A percentile compares a stretch with the other conserved stretches of the same genome.
Evolutionary conservation across 2,329 filamentous ascomycete species (phyloP).

Genomic region (Colletotrichum filicis): DNA sequence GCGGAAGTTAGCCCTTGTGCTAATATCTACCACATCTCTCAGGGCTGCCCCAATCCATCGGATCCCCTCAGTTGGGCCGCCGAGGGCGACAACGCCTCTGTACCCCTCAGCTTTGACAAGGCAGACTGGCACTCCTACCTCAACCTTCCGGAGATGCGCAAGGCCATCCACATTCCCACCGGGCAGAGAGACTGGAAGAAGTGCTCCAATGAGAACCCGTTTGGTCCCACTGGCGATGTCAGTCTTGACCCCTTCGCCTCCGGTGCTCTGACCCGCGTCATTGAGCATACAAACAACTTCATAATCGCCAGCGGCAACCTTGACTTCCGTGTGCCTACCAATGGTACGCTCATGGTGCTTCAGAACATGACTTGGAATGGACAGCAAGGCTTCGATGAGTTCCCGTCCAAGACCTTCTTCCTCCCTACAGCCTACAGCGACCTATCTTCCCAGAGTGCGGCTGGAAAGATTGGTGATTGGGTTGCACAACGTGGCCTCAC

Average conservation of each 20-base stretch:
- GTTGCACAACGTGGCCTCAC: conserved; percentile 17
- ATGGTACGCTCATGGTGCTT: conserved; percentile 77
- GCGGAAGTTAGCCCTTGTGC: conserved; percentile 78
- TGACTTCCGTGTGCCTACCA: conserved; percentile 75
- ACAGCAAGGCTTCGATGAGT: conserved; percentile 72
- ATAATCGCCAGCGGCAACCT: conserved; percentile 78
- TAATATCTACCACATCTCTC: conserved; percentile 79
- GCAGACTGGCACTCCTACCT: conserved; percentile 73
- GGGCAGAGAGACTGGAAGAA: conserved; percentile 40
- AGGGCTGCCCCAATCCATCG: conserved; percentile 77
- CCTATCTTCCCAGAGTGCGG: conserved; percentile 15
- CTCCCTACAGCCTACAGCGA: conserved; percentile 59
- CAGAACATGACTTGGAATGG: conserved; percentile 88
- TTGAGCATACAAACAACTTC: conserved; percentile 78
- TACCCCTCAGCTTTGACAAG: conserved; percentile 68
- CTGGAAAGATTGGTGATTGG: conserved; percentile 22
- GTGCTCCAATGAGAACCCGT: conserved; percentile 59
- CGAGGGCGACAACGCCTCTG: conserved; percentile 41
- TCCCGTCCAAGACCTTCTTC: conserved; percentile 72
- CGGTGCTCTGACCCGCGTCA: conserved; percentile 74
- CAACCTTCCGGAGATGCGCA: conserved; percentile 75
- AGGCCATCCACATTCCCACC: conserved; percentile 73
- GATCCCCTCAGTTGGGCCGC: conserved; percentile 77
- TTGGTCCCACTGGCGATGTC: conserved; percentile 53
- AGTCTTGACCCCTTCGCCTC: conserved; percentile 54